Base-by-base conservation (phyloP, 202 grass and related monocot genomes). In the Setaria viridis region DNA sequence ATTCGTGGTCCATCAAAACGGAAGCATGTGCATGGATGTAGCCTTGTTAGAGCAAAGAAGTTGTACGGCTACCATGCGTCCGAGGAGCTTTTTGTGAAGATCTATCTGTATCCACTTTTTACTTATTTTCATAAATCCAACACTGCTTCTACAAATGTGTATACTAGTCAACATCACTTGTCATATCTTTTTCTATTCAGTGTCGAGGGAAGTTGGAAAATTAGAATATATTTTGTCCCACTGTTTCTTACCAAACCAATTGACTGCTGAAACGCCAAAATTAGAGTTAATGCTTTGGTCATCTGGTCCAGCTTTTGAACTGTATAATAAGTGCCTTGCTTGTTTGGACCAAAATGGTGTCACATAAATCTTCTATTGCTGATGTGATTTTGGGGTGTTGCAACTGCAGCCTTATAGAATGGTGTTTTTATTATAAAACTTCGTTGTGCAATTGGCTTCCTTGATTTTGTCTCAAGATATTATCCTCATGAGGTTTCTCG, bases 21-120 rank as follows among this genome's bases (percentile, higher is more conserved):
- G 83, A 92, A 88, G 87, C 90, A 95, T 58, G 84, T 99, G 62
- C 96, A 99, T 94, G 93, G 96, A 73, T 98, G 79, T 90, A 91
- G 16, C 76, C 91, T 98, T 86, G 96, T 95, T 92, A 91, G 94
- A 87, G 96, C 93, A 57, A 98, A 98, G 73, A 95, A 90, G 56
- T 70, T 98, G 70, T 98, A 98, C 84, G 96, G 96, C 7, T 98
- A 89, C 85, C 90, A 94, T 88, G 89, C 76, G 9, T 89, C 64
- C 5, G 96, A 98, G 81, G 93, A 95, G 34, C 35, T 94, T 72
- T 98, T 98, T 84, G 51, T 98, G 71, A 98, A 98, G 79, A 98
- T 98, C 42, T 95, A 91, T 77, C 76, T 98, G 96, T 98, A 98
- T 98, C 96, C 96, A 86, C 29, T 55, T 43, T 88, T 86, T 82